Base-by-base conservation (phyloP, 306 rosid species). In the Fagus crenata region DNA sequence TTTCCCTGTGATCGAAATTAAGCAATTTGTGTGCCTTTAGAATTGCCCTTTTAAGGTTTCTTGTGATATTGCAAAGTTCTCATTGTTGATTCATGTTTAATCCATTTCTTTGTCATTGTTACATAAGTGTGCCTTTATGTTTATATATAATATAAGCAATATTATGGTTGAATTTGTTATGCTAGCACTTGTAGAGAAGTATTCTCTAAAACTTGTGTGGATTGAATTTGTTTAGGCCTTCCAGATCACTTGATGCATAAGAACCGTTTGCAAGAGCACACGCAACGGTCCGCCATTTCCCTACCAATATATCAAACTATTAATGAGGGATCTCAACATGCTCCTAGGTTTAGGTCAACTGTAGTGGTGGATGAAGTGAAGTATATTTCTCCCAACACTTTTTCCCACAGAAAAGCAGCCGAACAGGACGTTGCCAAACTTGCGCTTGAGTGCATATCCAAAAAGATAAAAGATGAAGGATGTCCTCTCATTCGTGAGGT, bases 391-490 rank as follows among this genome's bases (percentile, higher is more conserved):
- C 33, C 80, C 1, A 61, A 53, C 37, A 73, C 84, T 3, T 91
- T 82, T 68, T 0, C 54, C 1, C 72, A 56, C 0, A 67, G 84
- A 35, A 86, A 75, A 80, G 84, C 79, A 1, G 91, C 94, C 1
- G 94, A 89, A 15, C 87, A 91, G 2, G 88, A 86, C 2, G 91
- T 33, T 8, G 89, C 94, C 2, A 86, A 69, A 58, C 15, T 85
- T 49, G 94, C 92, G 0, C 28, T 85, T 31, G 87, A 77, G 32
- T 2, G 1, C 17, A 59, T 86, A 59, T 22, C 46, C 11, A 8
- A 55, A n/a, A 78, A 63, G 60, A 51, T 72, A 12, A 81, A 58
- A 74, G 77, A 80, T 13, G 89, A 87, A 67, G 89, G 17, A 1
- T 31, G 43, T 70, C 73, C 87, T 56, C 73, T 75, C 18, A 40